Evolutionary conservation across 805 yeast species (phyloP), one percentile per base, ranked within the genome.

Genomic region (Candida maris): DNA sequence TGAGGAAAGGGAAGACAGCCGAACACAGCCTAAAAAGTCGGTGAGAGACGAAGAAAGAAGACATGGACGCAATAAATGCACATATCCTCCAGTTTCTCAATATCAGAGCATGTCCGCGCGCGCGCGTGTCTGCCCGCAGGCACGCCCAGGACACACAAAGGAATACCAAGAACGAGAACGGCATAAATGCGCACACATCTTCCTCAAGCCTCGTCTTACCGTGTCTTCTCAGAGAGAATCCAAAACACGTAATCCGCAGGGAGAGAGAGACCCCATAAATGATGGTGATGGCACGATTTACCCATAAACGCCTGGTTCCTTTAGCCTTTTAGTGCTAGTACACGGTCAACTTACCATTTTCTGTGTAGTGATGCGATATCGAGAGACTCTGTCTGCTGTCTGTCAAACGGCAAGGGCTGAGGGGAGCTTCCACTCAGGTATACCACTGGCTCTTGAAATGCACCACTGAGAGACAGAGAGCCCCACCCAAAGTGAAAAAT

Each of bases 271-370:
- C n/a, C n/a, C n/a, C n/a, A n/a, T n/a, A n/a, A n/a, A n/a, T 32
- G 34, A 38, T 34, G 17, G 32, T 33, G 38, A 40, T 27, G 43
- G 32, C 23, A 35, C 29, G 29, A 34, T 40, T n/a, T 41, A 37
- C 31, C 40, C 44, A 44, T 46, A 46, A 53, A 48, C 52, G 57
- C 49, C 56, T 51, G 45, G 52, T 49, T 57, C 61, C 61, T 49
- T 53, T 50, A 57, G 61, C 61, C 52, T 30, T 37, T 20, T 25
- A 21, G 10, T 25, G 28, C 7, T n/a, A n/a, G n/a, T 9, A 30
- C 14, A 16, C 8, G n/a, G 15, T 8, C 19, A 14, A 54, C 59
- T 39, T 52, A 54, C 59, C 59, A 54, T 54, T 46, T 27, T 47
- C 12, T 21, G 24, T 9, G 24, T 21, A 21, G 24, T 21, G 38